Percentiles rank a stretch among this genome's conserved stretches.
Evolutionary conservation across 768 basidiomycete genomes (phyloP).

Genomic region (Amanita inopinata): DNA sequence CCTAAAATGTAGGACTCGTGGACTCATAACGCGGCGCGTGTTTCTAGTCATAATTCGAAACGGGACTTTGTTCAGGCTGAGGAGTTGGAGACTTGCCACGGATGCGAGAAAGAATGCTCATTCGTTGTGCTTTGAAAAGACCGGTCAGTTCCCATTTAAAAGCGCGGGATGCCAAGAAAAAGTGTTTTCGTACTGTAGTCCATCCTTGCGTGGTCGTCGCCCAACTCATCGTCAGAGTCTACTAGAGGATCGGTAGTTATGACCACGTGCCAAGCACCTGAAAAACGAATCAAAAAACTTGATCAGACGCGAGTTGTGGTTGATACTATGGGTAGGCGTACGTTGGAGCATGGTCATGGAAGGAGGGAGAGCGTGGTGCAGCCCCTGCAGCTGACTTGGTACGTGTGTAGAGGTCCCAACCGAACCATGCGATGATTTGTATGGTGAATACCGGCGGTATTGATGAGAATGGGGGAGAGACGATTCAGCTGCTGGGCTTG

Average conservation of each 20-base stretch:
- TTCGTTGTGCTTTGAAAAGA: constrained; percentile 39
- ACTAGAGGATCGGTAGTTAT: constrained; percentile 59
- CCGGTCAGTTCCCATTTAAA: constrained; percentile 5
- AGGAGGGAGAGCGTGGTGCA: constrained; percentile 16
- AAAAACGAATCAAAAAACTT: no score
- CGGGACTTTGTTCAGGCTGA: constrained; percentile 22
- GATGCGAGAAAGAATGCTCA: constrained; percentile 49
- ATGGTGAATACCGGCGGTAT: constrained; percentile 29
- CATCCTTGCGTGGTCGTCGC: constrained; percentile 51
- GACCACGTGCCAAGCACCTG: constrained; percentile 69
- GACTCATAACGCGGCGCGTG: no score
- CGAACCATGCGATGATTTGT: no score
- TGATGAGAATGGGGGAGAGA: constrained; percentile 4
- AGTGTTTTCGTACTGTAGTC: constrained; percentile 47
- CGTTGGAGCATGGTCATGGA: constrained; percentile 58
- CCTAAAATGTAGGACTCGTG: no score
- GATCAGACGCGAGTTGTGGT: background rate
- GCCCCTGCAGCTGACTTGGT: constrained; percentile 7
- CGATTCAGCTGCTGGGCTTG: background rate
- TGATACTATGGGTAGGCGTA: constrained; percentile 23
- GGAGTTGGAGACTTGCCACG: constrained; percentile 52
- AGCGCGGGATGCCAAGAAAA: no score
- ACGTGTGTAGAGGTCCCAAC: no score
- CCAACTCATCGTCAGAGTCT: constrained; percentile 66
- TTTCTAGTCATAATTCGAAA: no score